Base-by-base conservation (phyloP, 768 basidiomycete species). In the Lactarius sanguifluus region DNA sequence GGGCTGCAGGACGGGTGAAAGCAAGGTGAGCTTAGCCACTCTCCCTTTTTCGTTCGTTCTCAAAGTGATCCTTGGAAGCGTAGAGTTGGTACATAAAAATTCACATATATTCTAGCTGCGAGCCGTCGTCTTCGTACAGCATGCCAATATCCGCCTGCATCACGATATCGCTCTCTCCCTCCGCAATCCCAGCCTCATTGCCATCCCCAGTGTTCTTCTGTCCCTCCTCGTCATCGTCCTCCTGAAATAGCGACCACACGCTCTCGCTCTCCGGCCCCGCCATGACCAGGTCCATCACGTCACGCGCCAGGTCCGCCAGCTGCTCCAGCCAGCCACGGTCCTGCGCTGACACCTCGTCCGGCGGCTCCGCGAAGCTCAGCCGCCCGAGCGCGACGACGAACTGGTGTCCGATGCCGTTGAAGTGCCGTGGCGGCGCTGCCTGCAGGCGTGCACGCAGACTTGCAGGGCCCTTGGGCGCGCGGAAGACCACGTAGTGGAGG, bases 381-480 rank as follows among this genome's bases (percentile, higher is more conserved):
- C 91, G 82, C 45, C 92, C 89, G 62, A 94, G 83, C 0, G 86
- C 84, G n/a, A 92, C 86, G 34, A 87, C 84, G 72, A 92, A 92
- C 73, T 86, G 81, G 70, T 94, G 86, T 15, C 79, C 79, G 32
- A 90, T 75, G 38, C 86, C 86, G 70, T 83, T 86, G 72, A 88
- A 88, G 34, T 80, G 78, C 38, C 85, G 82, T 57, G 77, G 76
- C 15, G 82, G 78, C 18, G 86, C 83, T 50, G 81, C 78, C 64
- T 83, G 82, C 36, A 93, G 80, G 72, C 85, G 85, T 43, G 81
- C 79, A 47, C 85, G 82, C 61, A 92, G 76, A 72, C 85, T 82
- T 57, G 64, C 62, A 28, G 68, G 61, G 18, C 64, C 64, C 82
- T 80, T 64, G 18, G 58, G 58, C 30, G 78, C 73, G 38, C 78